Percentiles rank a stretch among this genome's conserved stretches.
Conservation (phyloP, 1,284 basidiomycete genomes). For the Exsudoporus floridanus region DNA sequence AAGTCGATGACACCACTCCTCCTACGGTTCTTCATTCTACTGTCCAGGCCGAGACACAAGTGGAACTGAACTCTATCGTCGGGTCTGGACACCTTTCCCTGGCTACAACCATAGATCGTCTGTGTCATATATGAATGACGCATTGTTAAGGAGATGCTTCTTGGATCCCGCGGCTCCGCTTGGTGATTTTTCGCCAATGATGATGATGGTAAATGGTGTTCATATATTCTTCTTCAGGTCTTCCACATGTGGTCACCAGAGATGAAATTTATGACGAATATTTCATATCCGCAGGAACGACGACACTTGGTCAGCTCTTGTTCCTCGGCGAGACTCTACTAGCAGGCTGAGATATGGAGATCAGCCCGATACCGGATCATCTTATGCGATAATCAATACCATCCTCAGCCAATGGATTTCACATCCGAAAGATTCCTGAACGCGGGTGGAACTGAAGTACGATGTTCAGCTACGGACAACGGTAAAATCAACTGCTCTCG, state of each 20-base stretch:
- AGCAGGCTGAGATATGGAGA: conserved; percentile 7
- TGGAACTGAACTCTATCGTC: conserved; percentile 45
- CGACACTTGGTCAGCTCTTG: conserved; percentile 38
- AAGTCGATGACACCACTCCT: too few relatives aligned
- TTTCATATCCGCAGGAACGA: conserved; percentile 43
- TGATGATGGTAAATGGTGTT: conserved; percentile 11
- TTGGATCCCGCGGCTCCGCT: conserved; percentile 54
- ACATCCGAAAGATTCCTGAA: conserved; percentile 47
- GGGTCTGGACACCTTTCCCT: conserved; percentile 44
- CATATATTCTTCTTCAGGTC: conserved; percentile 30
- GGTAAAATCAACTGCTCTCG: conserved; percentile 24
- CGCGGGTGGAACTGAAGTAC: conserved; percentile 32
- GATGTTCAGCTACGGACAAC: conserved; percentile 51
- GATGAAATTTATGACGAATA: conserved; percentile 41
- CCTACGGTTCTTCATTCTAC: conserved; percentile 48
- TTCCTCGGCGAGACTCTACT: background rate
- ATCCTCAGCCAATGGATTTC: conserved; percentile 42
- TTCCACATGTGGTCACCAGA: conserved; percentile 45
- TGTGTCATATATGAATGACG: conserved; percentile 46
- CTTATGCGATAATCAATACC: conserved; percentile 45
- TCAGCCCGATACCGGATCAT: conserved; percentile 40
- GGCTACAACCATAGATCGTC: conserved; percentile 45
- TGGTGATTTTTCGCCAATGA: conserved; percentile 34
- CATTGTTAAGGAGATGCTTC: conserved; percentile 49
- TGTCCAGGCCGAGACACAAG: conserved; percentile 46